These are phyloP conservation scores for Fraxinus pennsylvanica DNA, from an alignment of 257 asterid genomes.

Conservation along the genomic window DNA sequence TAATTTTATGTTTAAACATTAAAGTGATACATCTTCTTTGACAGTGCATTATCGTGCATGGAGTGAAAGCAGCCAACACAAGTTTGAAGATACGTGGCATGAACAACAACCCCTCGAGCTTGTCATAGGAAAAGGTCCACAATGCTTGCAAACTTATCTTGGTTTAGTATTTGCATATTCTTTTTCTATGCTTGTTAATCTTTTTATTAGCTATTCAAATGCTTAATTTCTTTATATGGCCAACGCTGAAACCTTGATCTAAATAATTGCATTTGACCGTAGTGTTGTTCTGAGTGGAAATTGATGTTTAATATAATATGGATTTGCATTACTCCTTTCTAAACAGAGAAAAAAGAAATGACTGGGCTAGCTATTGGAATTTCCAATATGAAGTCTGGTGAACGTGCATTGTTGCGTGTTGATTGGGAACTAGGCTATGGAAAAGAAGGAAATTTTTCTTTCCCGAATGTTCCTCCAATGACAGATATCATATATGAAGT, in stretches of 20 bases:
- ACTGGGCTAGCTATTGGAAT: slow-evolving; percentile 83
- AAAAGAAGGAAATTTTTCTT: slow-evolving; percentile 92
- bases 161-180: slow-evolving; percentile 12
- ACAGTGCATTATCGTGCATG: slow-evolving; percentile 95
- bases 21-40: slow-evolving; percentile 17
- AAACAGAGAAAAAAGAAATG: slow-evolving; percentile 84
- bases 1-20: background rate
- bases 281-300: background rate
- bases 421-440: slow-evolving; percentile 97
- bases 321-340: slow-evolving; percentile 24
- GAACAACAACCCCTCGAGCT: slow-evolving; percentile 94
- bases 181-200: slow-evolving; percentile 6
- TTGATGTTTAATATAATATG: slow-evolving; percentile 15
- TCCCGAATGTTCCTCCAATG: slow-evolving; percentile 96
- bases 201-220: background rate
- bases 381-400: slow-evolving; percentile 87
- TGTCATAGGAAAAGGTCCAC: slow-evolving; percentile 85
- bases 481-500: slow-evolving; percentile 84
- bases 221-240: background rate
- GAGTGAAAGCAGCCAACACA: slow-evolving; percentile 84
- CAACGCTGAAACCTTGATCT: background rate
- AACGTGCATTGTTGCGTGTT: slow-evolving; percentile 76
- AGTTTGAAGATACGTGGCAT: slow-evolving; percentile 96
- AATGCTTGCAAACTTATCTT: slow-evolving; percentile 10
- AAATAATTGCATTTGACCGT: background rate